These are phyloP conservation scores for Amniculicola lignicola DNA, from an alignment of 495 filamentous ascomycete genomes.

Conservation along the genomic window DNA sequence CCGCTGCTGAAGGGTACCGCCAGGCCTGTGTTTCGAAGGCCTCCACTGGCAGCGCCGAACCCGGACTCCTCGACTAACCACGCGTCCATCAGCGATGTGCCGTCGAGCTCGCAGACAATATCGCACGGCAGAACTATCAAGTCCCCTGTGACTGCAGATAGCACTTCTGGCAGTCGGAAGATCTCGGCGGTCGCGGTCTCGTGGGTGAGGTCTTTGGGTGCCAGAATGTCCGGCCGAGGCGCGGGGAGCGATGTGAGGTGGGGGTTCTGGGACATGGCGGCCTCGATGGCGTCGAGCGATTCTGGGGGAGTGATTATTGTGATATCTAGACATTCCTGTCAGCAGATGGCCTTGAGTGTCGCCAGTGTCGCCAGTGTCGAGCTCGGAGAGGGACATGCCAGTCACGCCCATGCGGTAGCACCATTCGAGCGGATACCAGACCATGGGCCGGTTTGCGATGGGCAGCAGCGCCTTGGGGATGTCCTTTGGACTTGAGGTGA, in stretches of 20 bases:
- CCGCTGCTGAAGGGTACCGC: slow-evolving; percentile 46
- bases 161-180: slow-evolving; percentile 57
- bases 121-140: slow-evolving; percentile 93
- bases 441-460: slow-evolving; percentile 92
- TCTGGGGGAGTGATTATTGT: slow-evolving; percentile 78
- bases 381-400: slow-evolving; percentile 47
- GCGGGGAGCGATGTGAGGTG: slow-evolving; percentile 76
- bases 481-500: slow-evolving; percentile 84
- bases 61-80: slow-evolving; percentile 85
- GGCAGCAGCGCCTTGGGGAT: slow-evolving; percentile 87
- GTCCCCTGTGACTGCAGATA: slow-evolving; percentile 63
- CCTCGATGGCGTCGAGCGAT: slow-evolving; percentile 64
- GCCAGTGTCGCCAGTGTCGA: too few species aligned
- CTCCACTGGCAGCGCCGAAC: slow-evolving; percentile 51
- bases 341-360: too few species aligned
- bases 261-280: slow-evolving; percentile 80
- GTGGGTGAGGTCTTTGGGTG: slow-evolving; percentile 66
- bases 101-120: slow-evolving; percentile 83
- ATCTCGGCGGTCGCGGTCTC: slow-evolving; percentile 86
- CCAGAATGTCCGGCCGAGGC: slow-evolving; percentile 69
- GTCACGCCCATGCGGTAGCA: slow-evolving; percentile 82
- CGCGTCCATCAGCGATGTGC: slow-evolving; percentile 74
- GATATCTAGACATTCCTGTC: slow-evolving; percentile 65
- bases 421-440: slow-evolving; percentile 91
- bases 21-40: slow-evolving; percentile 37